phyloP scores from a whole-genome alignment of 345 rosid species.

The Lepidium didymum region DNA sequence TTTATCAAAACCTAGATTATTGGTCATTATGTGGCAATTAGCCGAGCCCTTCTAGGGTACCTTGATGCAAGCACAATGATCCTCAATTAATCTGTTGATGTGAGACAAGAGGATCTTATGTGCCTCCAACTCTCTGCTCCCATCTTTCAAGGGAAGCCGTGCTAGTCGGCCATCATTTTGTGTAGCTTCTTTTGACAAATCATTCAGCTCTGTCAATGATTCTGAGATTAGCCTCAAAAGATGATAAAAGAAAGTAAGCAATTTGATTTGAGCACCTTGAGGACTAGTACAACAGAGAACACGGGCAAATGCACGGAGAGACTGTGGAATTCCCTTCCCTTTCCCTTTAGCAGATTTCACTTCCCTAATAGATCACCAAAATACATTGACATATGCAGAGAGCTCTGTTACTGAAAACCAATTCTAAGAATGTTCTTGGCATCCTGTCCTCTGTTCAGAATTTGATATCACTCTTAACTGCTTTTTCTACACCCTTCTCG shows the following conservation, averaged over 20 bases:
- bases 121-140: slow-evolving; percentile 50
- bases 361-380: slow-evolving; percentile 42
- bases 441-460: neutral
- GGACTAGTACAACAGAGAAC: slow-evolving; percentile 47
- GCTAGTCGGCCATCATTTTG: slow-evolving; percentile 76
- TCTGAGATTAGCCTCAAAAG: neutral
- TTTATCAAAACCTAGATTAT: neutral
- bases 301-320: slow-evolving; percentile 84
- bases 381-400: neutral
- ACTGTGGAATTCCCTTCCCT: slow-evolving; percentile 77
- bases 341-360: slow-evolving; percentile 61
- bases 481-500: neutral
- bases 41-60: slow-evolving; percentile 27
- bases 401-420: neutral
- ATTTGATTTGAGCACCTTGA: slow-evolving; percentile 38
- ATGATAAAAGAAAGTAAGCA: neutral
- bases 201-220: slow-evolving; percentile 38
- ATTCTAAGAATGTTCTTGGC: neutral
- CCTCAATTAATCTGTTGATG: slow-evolving; percentile 36
- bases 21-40: neutral
- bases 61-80: slow-evolving; percentile 41
- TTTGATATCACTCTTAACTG: neutral
- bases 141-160: slow-evolving; percentile 46
- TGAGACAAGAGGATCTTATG: slow-evolving; percentile 50
- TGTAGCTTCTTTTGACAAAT: slow-evolving; percentile 61